Conservation (phyloP, 768 basidiomycete genomes). For the Gelatoporia subvermispora region DNA sequence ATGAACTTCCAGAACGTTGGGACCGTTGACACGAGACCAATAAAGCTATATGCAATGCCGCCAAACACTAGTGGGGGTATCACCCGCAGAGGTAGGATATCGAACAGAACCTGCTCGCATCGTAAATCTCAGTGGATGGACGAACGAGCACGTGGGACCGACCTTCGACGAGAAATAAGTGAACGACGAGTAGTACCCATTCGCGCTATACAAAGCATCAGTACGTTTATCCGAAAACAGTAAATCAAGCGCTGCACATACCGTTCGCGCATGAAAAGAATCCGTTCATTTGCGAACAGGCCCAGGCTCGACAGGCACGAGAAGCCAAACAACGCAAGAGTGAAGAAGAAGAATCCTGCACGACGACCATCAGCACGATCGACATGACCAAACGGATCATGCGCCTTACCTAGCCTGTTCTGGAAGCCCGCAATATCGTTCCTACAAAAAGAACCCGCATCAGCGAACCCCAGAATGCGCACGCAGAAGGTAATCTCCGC, state of each 20-base stretch:
- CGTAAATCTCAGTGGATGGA: no score
- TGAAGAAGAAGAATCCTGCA: constrained; percentile 92
- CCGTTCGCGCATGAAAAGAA: constrained; percentile 98
- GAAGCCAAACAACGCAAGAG: constrained; percentile 94
- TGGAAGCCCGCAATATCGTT: constrained; percentile 98
- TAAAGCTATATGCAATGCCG: constrained; percentile 90
- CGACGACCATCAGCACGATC: background rate
- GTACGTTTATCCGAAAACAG: background rate
- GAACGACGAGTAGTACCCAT: constrained; percentile 96
- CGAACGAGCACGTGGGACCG: constrained; percentile 1
- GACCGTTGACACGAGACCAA: constrained; percentile 90
- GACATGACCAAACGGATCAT: background rate
- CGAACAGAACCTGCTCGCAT: constrained; percentile 74
- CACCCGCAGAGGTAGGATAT: constrained; percentile 89
- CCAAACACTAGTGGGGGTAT: constrained; percentile 95
- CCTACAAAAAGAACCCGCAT: constrained; percentile 25
- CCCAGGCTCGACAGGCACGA: constrained; percentile 93
- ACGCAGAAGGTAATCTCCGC: constrained; percentile 17
- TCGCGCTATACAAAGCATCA: constrained; percentile 51
- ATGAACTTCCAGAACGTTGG: constrained; percentile 97
- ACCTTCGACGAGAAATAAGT: constrained; percentile 97
- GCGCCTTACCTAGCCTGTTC: constrained; percentile 69
- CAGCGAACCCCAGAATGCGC: background rate
- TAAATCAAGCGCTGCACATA: constrained; percentile 27
- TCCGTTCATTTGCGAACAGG: constrained; percentile 90